These are phyloP conservation scores for Tylopilus sp. DNA, from an alignment of 768 basidiomycete species.

Conservation along the genomic window DNA sequence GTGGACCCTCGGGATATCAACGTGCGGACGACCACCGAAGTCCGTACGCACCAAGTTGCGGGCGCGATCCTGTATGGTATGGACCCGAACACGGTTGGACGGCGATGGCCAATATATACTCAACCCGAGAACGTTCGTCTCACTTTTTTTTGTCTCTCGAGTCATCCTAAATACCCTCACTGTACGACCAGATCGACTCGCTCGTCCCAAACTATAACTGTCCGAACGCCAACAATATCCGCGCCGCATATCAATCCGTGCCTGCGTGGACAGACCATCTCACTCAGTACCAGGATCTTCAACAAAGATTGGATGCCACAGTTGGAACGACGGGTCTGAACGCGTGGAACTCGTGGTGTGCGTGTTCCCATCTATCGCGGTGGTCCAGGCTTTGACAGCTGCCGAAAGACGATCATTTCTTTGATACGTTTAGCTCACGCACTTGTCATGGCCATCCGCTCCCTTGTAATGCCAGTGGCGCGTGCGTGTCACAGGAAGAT, in stretches of 20 bases:
- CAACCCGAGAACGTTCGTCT: conserved; percentile 41
- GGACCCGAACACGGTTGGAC: conserved; percentile 33
- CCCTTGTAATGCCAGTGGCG: conserved; percentile 41
- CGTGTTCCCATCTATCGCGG: conserved; percentile 11
- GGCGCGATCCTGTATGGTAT: conserved; percentile 45
- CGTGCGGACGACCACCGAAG: conserved; percentile 42
- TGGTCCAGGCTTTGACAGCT: neutral
- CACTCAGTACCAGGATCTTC: conserved; percentile 32
- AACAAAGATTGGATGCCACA: conserved; percentile 35
- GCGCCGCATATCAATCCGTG: conserved; percentile 40
- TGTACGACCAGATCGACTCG: conserved; percentile 40
- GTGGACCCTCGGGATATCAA: conserved; percentile 38
- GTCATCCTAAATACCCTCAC: too few relatives aligned
- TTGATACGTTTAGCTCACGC: conserved; percentile 49
- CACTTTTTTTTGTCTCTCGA: neutral
- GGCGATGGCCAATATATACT: conserved; percentile 37
- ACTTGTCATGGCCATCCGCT: conserved; percentile 40
- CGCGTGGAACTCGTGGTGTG: conserved; percentile 48
- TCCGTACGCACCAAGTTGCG: conserved; percentile 47
- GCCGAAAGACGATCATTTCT: conserved; percentile 41
- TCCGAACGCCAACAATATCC: conserved; percentile 38
- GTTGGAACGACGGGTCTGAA: conserved; percentile 39
- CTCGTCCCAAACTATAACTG: conserved; percentile 44
- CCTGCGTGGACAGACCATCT: conserved; percentile 48
- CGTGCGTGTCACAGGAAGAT: conserved; percentile 41